phyloP scores from a whole-genome alignment of 352 stramenopile genomes.

The Phytophthora aleatoria region DNA sequence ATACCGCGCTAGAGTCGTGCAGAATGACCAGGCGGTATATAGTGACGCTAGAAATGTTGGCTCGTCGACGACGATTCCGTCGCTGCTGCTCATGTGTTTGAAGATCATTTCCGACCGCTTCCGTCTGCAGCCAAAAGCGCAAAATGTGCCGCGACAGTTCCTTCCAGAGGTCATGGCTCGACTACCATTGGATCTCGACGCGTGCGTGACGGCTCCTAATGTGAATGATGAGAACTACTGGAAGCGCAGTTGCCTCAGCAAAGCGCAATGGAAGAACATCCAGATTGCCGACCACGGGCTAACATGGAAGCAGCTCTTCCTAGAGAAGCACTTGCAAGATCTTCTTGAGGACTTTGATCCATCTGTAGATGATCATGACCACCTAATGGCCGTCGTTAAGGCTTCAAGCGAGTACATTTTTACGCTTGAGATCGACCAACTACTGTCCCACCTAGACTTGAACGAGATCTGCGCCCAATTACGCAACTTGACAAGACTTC shows the following conservation, averaged over 20 bases:
- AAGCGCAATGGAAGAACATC: constrained; percentile 90
- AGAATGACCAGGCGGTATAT: constrained; percentile 28
- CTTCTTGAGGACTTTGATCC: constrained; percentile 81
- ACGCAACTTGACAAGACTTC: constrained; percentile 89
- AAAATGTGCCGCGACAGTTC: constrained; percentile 80
- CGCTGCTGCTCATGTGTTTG: constrained; percentile 75
- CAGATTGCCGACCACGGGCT: constrained; percentile 91
- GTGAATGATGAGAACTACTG: constrained; percentile 95
- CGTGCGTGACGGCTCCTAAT: constrained; percentile 77
- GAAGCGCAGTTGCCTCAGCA: constrained; percentile 88
- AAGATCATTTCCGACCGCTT: constrained; percentile 84
- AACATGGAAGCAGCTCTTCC: constrained; percentile 94
- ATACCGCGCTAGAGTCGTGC: constrained; percentile 68
- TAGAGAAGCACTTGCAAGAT: constrained; percentile 81
- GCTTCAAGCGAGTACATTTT: constrained; percentile 90
- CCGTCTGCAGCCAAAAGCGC: constrained; percentile 63
- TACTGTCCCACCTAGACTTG: constrained; percentile 91
- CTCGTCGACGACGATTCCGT: constrained; percentile 36
- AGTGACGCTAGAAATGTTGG: constrained; percentile 26
- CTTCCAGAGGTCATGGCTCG: constrained; percentile 81
- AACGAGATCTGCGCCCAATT: constrained; percentile 84
- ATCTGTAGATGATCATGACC: constrained; percentile 48
- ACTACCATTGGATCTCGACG: constrained; percentile 83
- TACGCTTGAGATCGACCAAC: constrained; percentile 86
- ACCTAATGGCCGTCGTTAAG: constrained; percentile 76